These are phyloP conservation scores for Nakazawaea populi DNA, from an alignment of 805 yeast genomes.

Conservation along the genomic window DNA sequence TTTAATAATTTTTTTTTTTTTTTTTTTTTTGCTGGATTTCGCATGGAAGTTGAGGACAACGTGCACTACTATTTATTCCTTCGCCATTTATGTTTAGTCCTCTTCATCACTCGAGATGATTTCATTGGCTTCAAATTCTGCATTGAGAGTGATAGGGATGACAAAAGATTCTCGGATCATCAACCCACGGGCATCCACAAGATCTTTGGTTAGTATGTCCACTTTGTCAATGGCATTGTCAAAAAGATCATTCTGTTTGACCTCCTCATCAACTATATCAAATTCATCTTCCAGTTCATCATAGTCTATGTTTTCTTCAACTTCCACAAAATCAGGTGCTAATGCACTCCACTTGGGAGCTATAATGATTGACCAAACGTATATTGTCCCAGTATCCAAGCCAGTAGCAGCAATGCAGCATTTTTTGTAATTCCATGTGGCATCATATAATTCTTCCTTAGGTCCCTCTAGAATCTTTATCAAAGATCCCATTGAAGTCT, in stretches of 20 bases:
- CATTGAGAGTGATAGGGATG: conserved; percentile 36
- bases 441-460: conserved; percentile 78
- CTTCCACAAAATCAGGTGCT: conserved; percentile 94
- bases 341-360: conserved; percentile 96
- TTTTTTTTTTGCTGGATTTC: background rate
- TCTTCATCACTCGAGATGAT: conserved; percentile 1
- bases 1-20: background rate
- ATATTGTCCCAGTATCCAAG: conserved; percentile 75
- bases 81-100: background rate
- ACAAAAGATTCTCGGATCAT: conserved; percentile 49
- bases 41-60: background rate
- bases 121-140: background rate
- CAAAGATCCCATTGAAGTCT: conserved; percentile 79
- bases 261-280: conserved; percentile 68
- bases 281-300: conserved; percentile 89
- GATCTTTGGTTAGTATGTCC: conserved; percentile 63
- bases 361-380: conserved; percentile 73
- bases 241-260: conserved; percentile 53
- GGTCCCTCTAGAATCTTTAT: conserved; percentile 89
- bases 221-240: conserved; percentile 56
- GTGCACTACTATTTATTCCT: background rate
- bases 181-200: conserved; percentile 68
- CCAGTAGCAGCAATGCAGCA: conserved; percentile 82
- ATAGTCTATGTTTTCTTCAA: conserved; percentile 86
- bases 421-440: conserved; percentile 76